A percentile compares a stretch with the other conserved stretches of the same genome.
Evolutionary conservation across 768 basidiomycete species (phyloP).

Genomic region (Pleurotus pulmonarius): DNA sequence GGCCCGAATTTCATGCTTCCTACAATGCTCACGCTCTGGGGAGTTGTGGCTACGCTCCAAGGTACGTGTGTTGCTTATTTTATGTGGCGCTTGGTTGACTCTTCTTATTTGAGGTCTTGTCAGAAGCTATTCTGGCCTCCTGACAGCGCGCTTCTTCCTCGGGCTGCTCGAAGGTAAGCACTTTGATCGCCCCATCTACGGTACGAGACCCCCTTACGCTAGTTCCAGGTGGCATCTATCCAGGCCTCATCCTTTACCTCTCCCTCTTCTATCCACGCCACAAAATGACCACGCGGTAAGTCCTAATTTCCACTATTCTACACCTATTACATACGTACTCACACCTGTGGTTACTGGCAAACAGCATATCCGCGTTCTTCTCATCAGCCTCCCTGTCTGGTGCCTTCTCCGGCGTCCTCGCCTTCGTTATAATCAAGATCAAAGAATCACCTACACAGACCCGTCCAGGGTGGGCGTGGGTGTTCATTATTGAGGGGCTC

Average conservation of each 20-base stretch:
- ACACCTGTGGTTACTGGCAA: constrained; percentile 25
- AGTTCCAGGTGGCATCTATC: constrained; percentile 38
- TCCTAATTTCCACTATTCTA: constrained; percentile 32
- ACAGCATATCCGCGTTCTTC: constrained; percentile 47
- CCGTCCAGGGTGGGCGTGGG: constrained; percentile 55
- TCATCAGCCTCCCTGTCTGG: constrained; percentile 55
- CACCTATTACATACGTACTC: constrained; percentile 30
- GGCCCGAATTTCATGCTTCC: constrained; percentile 58
- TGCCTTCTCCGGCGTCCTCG: constrained; percentile 68
- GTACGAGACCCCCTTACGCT: background rate
- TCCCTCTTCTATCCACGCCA: constrained; percentile 54
- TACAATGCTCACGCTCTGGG: constrained; percentile 62
- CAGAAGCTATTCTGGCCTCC: constrained; percentile 36
- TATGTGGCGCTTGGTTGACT: background rate
- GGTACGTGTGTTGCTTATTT: constrained; percentile 24
- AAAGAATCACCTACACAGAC: constrained; percentile 28
- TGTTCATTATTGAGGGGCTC: constrained; percentile 62
- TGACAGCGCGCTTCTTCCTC: constrained; percentile 48
- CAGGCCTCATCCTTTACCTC: constrained; percentile 55
- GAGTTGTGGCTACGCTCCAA: constrained; percentile 59
- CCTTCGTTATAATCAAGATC: constrained; percentile 62
- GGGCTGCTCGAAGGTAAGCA: constrained; percentile 40
- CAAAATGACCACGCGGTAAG: constrained; percentile 32
- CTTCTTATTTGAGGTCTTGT: constrained; percentile 37
- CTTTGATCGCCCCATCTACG: constrained; percentile 12